phyloP scores from a whole-genome alignment of 768 basidiomycete genomes.

The Boletus reticulatus region DNA sequence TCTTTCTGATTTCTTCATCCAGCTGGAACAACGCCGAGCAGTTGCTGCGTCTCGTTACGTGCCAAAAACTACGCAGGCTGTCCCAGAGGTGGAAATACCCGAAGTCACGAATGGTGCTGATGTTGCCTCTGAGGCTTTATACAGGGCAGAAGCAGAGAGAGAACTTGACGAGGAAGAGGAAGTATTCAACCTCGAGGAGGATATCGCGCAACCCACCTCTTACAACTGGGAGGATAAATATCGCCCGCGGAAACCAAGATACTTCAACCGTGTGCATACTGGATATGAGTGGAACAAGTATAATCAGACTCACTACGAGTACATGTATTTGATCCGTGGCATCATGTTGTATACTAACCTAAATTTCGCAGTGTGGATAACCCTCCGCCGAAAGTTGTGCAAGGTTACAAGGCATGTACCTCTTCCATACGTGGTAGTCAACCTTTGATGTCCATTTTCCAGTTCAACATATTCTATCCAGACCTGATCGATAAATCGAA shows the following conservation, averaged over 20 bases:
- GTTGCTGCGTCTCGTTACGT: conserved; percentile 89
- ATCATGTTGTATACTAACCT: conserved; percentile 6
- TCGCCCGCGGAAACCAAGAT: conserved; percentile 92
- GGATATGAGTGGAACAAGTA: conserved; percentile 99
- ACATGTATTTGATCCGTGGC: conserved; percentile 12
- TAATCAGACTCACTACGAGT: conserved; percentile 99
- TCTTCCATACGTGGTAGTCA: not conserved
- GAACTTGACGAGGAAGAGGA: conserved; percentile 97
- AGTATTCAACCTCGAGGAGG: conserved; percentile 90
- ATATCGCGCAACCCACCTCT: conserved; percentile 73
- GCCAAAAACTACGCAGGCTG: conserved; percentile 64
- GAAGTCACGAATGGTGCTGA: conserved; percentile 65
- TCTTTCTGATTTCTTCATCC: conserved; percentile 2
- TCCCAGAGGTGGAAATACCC: conserved; percentile 54
- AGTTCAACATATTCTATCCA: conserved; percentile 98
- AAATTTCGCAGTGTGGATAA: conserved; percentile 77
- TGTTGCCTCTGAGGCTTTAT: conserved; percentile 85
- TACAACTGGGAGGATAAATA: conserved; percentile 99
- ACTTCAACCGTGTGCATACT: conserved; percentile 98
- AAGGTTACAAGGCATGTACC: conserved; percentile 84
- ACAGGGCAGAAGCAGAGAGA: conserved; percentile 87
- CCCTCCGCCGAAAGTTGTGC: conserved; percentile 98
- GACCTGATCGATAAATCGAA: conserved; percentile 98
- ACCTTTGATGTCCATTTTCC: conserved; percentile 12
- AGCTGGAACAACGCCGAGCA: conserved; percentile 73